phyloP scores from a whole-genome alignment of 164 flowering plant species.

The Platanus orientalis region DNA sequence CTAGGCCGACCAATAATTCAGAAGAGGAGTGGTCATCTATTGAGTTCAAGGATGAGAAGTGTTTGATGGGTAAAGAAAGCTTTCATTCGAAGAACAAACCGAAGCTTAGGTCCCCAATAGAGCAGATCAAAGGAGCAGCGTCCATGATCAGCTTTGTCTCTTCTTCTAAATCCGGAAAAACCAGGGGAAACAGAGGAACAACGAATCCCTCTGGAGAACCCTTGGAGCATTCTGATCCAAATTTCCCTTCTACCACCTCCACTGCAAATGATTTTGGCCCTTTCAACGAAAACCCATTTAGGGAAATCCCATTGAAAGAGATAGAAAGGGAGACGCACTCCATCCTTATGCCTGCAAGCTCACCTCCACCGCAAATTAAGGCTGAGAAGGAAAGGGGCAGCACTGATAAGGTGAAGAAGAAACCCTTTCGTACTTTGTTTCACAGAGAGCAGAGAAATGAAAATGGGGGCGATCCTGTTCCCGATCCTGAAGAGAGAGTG shows the following conservation, averaged over 20 bases:
- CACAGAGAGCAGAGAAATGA: constrained; percentile 36
- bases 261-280: constrained; percentile 17
- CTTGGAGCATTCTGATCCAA: constrained; percentile 8
- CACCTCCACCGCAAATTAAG: constrained; percentile 20
- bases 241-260: constrained; percentile 5
- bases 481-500: constrained; percentile 26
- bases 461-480: constrained; percentile 11
- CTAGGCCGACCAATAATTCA: constrained; percentile 21
- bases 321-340: constrained; percentile 39
- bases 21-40: constrained; percentile 86
- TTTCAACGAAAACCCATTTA: constrained; percentile 52
- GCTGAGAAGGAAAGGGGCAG: constrained; percentile 27
- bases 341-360: constrained; percentile 58
- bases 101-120: constrained; percentile 43
- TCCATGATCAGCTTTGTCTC: constrained; percentile 46
- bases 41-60: constrained; percentile 60
- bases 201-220: constrained; percentile 14
- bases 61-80: constrained; percentile 30
- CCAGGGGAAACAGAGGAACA: constrained; percentile 30
- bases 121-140: constrained; percentile 65
- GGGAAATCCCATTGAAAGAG: constrained; percentile 28
- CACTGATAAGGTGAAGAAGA: constrained; percentile 39
- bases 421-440: constrained; percentile 46
- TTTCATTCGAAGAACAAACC: constrained; percentile 34
- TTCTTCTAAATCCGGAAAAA: constrained; percentile 35